These are phyloP conservation scores for Scedosporium aurantiacum DNA, from an alignment of 2,329 filamentous ascomycete genomes.

Conservation along the genomic window DNA sequence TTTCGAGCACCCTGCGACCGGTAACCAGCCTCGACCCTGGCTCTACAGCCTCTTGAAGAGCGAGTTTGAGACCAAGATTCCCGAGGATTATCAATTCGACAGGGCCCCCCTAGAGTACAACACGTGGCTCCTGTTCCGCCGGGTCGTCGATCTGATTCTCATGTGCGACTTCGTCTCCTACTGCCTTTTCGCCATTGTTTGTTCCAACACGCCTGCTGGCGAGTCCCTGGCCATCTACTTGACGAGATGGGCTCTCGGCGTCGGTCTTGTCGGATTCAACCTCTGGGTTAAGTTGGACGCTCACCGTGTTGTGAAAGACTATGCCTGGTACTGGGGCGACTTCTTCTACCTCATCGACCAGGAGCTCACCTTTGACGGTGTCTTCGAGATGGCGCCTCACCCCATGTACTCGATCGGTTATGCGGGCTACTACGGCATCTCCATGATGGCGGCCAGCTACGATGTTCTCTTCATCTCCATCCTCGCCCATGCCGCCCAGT, in stretches of 20 bases:
- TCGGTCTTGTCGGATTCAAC: slow-evolving; percentile 80
- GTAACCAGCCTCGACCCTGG: slow-evolving; percentile 70
- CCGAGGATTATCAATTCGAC: slow-evolving; percentile 86
- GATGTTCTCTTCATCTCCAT: slow-evolving; percentile 96
- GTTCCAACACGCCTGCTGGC: slow-evolving; percentile 60
- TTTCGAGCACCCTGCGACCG: slow-evolving; percentile 74
- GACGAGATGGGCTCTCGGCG: slow-evolving; percentile 68
- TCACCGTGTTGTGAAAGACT: slow-evolving; percentile 96
- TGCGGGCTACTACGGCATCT: slow-evolving; percentile 95
- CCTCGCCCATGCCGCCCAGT: slow-evolving; percentile 84
- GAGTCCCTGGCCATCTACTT: slow-evolving; percentile 60
- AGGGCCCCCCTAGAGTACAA: slow-evolving; percentile 95
- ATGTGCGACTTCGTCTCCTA: slow-evolving; percentile 99
- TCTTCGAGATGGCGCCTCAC: slow-evolving; percentile 97
- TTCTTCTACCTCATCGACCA: slow-evolving; percentile 99
- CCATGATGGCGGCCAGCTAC: slow-evolving; percentile 95
- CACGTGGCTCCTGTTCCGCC: slow-evolving; percentile 93
- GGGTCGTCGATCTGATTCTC: slow-evolving; percentile 89
- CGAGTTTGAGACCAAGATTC: slow-evolving; percentile 91
- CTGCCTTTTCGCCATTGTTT: slow-evolving; percentile 88
- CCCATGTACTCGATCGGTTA: slow-evolving; percentile 99
- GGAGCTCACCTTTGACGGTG: slow-evolving; percentile 93
- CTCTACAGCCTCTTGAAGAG: slow-evolving; percentile 75
- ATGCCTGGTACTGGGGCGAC: slow-evolving; percentile 99
- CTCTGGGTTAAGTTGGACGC: slow-evolving; percentile 98